Conservation (phyloP, 139 green algal species). For the Yamagishiella unicocca region DNA sequence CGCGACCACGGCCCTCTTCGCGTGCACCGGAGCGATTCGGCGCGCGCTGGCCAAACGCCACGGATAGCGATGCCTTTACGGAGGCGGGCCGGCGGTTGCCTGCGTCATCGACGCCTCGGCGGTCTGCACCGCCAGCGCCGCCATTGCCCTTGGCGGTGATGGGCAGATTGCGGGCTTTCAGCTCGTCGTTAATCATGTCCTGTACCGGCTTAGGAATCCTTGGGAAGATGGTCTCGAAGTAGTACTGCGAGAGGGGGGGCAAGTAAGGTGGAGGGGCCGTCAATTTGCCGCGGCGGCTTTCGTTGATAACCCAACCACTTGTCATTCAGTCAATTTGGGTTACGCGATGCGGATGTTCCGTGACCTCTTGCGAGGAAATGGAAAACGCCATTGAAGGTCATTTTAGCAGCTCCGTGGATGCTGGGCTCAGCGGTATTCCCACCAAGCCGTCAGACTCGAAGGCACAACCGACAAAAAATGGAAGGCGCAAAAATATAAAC, state of each 20-base stretch:
- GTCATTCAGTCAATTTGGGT: no score
- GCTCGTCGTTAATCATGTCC: constrained; percentile 79
- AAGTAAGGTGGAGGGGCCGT: neutral
- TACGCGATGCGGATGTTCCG: no score
- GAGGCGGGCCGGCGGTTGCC: constrained; percentile 83
- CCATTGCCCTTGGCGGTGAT: constrained; percentile 84
- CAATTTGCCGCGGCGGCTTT: no score
- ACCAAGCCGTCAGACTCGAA: no score
- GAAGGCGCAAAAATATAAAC: no score
- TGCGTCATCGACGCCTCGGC: constrained; percentile 81
- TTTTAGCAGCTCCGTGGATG: no score
- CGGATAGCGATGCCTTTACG: constrained; percentile 91
- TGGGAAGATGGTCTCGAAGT: constrained; percentile 98
- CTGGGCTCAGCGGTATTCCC: no score
- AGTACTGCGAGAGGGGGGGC: constrained; percentile 81
- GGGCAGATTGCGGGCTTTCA: constrained; percentile 79
- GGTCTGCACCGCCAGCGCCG: constrained; percentile 79
- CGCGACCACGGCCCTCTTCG: constrained; percentile 73
- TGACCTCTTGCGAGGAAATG: no score
- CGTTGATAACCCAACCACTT: no score
- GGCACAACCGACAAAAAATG: no score
- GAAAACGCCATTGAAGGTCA: no score
- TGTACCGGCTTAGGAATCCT: constrained; percentile 92
- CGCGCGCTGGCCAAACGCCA: constrained; percentile 93
- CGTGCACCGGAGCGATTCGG: constrained; percentile 85